Evolutionary conservation across 202 grass and related monocot species (phyloP), one percentile per base, ranked within the genome.

Genomic region (Dendrocalamus latiflorus): DNA sequence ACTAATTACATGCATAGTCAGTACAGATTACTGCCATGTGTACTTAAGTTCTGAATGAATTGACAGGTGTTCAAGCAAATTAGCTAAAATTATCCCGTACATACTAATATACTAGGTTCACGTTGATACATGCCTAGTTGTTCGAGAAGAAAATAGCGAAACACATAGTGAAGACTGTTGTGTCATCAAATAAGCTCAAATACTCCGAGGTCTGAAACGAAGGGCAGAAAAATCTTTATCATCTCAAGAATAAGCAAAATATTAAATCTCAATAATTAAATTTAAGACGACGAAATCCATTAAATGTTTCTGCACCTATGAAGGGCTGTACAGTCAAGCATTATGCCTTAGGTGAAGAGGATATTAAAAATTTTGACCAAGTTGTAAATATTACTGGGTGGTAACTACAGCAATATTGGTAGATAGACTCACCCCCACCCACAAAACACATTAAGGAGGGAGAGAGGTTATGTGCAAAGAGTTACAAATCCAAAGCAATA

Each of bases 401-500:
- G 9, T 25, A 48, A 77, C 22, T 77, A 77, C 37, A 66, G 58
- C n/a, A 50, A 77, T 58, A 73, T 20, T 72, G 18, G 8, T 38
- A 67, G 39, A 16, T 64, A 75, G 64, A 48, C 38, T 65, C 38
- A 68, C 12, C 36, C 28, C 26, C 13, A 50, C 71, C 57, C 77
- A 79, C 74, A 70, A 70, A 81, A 34, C 15, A 65, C 42, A 76
- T 16, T 25, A 58, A 36, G 70, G 20, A 43, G 5, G 24, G 44
- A 67, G 45, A 17, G 28, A 63, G 12, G 30, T 49, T 34, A 17
- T 37, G 30, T 43, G 65, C 72, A 76, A 64, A 74, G 17, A 73
- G 65, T 64, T 41, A 79, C 34, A 72, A 78, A 76, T 20, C 13
- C 38, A 85, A 88, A 83, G 70, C 30, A 77, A 5, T 51, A 70